Evolutionary conservation across 2,329 filamentous ascomycete genomes (phyloP), one percentile per base, ranked within the genome.

Genomic region (Sporothrix pseudoabietina): DNA sequence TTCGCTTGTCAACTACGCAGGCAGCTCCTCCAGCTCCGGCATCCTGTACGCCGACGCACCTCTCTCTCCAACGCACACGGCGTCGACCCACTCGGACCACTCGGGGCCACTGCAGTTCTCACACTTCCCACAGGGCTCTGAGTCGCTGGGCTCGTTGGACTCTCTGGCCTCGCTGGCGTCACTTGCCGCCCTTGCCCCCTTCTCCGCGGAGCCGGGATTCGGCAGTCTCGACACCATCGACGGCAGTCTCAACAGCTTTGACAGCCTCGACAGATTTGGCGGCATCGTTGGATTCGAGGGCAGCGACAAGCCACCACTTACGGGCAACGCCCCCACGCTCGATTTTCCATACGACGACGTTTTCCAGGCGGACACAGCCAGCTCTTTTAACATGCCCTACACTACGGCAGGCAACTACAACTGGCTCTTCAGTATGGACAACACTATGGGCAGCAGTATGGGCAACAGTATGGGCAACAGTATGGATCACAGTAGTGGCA

Each of bases 351-450:
- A 61, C 30, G 75, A 76, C 19, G 61, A 75, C 54, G 57, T 61
- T 0, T 75, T 76, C 66, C 75, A 76, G 57, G 61, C 75, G 7
- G 75, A 76, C 41, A 76, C 75, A 4, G 74, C 75, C 16, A 75
- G 74, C 39, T 76, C 75, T 3, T 76, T 76, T 55, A 76, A 76
- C 22, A 76, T 76, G 75, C 75, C 75, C 16, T 76, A 74, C 39
- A 76, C 75, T 4, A 76, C 75, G 0, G 74, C 75, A 0, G 19
- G 71, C 35, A 61, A 76, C 68, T 76, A 76, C 55, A 75, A 74
- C 32, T 76, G 75, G 75, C 74, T 76, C 4, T 76, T 76, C 26
- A 76, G 71, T 52, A 49, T 74, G 68, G 59, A 41, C 22, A 32
- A 4, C n/a, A 54, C 1, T 19, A 54, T 12, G 52, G 52, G 26